These are phyloP conservation scores for Rhinocladiella similis DNA, from an alignment of 2,329 filamentous ascomycete genomes.

Conservation along the genomic window DNA sequence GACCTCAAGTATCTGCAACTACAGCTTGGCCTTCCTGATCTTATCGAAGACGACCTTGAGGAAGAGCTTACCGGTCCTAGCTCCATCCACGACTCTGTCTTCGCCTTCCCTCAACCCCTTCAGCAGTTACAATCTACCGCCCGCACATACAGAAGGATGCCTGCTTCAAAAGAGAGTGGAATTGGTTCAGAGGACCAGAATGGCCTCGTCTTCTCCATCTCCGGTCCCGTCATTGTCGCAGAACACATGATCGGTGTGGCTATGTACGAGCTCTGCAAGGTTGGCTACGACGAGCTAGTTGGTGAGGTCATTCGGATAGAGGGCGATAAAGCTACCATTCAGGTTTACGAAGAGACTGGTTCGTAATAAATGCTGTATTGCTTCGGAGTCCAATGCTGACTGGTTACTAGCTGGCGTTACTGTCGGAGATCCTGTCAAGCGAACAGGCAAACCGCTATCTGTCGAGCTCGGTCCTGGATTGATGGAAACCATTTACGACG, in stretches of 20 bases:
- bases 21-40: constrained; percentile 27
- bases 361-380: constrained; percentile 16
- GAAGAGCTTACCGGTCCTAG: constrained; percentile 37
- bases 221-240: constrained; percentile 88
- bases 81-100: constrained; percentile 35
- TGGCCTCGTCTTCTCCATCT: constrained; percentile 71
- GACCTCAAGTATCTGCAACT: constrained; percentile 25
- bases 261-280: constrained; percentile 98
- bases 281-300: constrained; percentile 87
- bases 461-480: constrained; percentile 96
- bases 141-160: constrained; percentile 42
- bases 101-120: constrained; percentile 28
- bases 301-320: constrained; percentile 99
- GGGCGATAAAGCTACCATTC: constrained; percentile 91
- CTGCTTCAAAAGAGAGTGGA: constrained; percentile 44
- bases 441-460: constrained; percentile 93
- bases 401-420: constrained; percentile 74
- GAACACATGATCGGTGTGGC: constrained; percentile 99
- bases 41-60: constrained; percentile 40
- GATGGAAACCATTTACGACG: constrained; percentile 99
- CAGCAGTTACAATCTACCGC: constrained; percentile 30
- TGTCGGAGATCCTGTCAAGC: constrained; percentile 86
- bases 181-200: constrained; percentile 55
- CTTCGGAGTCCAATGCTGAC: constrained; percentile 13
- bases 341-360: constrained; percentile 99